Evolutionary conservation across 768 basidiomycete species (phyloP).

Genomic region (Pisolithus orientalis): DNA sequence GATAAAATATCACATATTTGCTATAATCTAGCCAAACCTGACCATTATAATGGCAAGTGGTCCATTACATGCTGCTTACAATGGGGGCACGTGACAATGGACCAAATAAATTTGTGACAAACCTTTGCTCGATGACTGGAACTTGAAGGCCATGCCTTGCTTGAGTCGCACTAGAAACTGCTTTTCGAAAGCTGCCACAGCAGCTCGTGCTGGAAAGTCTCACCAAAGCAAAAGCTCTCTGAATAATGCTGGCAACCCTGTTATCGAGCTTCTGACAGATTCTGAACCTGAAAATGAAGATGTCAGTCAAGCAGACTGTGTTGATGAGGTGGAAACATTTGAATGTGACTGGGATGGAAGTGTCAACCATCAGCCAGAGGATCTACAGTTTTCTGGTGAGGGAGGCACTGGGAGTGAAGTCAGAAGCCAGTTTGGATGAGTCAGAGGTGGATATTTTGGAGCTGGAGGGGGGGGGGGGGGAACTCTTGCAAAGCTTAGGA

Average conservation of each 20-base stretch:
- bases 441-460: not conserved
- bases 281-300: not conserved
- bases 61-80: too few relatives aligned
- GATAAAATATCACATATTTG: too few relatives aligned
- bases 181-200: not conserved
- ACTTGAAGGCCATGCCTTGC: too few relatives aligned
- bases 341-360: not conserved
- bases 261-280: not conserved
- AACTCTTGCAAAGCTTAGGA: not conserved
- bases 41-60: too few relatives aligned
- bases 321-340: not conserved
- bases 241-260: too few relatives aligned
- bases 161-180: not conserved
- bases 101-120: too few relatives aligned
- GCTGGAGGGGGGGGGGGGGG: not conserved
- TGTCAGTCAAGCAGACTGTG: not conserved
- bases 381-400: not conserved
- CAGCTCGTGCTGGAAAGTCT: too few relatives aligned
- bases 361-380: not conserved
- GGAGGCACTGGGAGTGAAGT: not conserved
- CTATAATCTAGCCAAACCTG: too few relatives aligned
- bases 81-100: too few relatives aligned
- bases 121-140: too few relatives aligned
- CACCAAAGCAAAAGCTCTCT: too few relatives aligned
- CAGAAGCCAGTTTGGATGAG: not conserved